A percentile compares a stretch with the other conserved stretches of the same genome.
phyloP scores from a whole-genome alignment of 768 basidiomycete species.

The Suillus americanus region DNA sequence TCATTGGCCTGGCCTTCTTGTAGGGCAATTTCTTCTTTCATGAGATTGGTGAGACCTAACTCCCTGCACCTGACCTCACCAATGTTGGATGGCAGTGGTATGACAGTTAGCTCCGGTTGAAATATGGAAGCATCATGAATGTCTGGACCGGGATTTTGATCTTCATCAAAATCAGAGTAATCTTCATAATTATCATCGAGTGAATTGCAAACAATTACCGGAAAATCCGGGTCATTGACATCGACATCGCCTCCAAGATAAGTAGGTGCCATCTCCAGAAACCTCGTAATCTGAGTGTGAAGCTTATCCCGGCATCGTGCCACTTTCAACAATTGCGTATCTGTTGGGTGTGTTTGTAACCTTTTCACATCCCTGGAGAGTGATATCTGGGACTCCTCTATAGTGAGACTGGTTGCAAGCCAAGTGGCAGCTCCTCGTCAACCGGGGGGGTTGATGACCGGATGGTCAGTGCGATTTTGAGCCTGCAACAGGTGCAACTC shows the following conservation, averaged over 20 bases:
- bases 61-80: neutral
- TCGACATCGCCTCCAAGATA: neutral
- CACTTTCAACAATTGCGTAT: neutral
- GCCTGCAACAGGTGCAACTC: neutral
- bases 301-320: neutral
- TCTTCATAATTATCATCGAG: too few species aligned
- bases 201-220: too few species aligned
- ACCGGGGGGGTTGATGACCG: neutral
- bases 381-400: slow-evolving; percentile 4
- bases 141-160: neutral
- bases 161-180: neutral
- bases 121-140: neutral
- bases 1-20: slow-evolving; percentile 18
- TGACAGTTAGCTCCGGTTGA: neutral
- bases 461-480: neutral
- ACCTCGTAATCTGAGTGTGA: too few species aligned
- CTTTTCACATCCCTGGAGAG: neutral
- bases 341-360: neutral
- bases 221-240: too few species aligned
- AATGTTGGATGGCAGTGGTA: slow-evolving; percentile 3
- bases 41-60: neutral
- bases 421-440: slow-evolving; percentile 1
- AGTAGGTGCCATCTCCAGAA: neutral
- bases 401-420: neutral
- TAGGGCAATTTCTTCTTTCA: slow-evolving; percentile 11